These are phyloP conservation scores for Articulospora tetracladia DNA, from an alignment of 495 filamentous ascomycete genomes.

Conservation along the genomic window DNA sequence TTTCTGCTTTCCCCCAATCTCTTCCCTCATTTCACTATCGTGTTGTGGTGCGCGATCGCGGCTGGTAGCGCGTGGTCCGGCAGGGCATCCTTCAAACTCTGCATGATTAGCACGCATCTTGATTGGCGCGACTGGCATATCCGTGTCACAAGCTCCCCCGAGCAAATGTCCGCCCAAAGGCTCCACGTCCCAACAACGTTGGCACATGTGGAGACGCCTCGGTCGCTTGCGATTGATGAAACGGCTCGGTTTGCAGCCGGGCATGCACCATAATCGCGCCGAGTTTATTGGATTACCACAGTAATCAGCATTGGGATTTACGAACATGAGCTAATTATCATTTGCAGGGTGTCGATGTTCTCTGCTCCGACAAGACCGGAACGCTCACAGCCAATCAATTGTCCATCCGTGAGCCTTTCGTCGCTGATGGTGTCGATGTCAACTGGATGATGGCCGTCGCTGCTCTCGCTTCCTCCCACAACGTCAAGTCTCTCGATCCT, in stretches of 20 bases:
- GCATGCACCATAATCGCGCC: not conserved
- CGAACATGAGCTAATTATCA: constrained; percentile 4
- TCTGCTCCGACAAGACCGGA: constrained; percentile 71
- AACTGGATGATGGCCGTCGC: constrained; percentile 81
- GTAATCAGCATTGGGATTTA: not conserved
- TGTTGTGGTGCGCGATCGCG: not conserved
- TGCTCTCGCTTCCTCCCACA: constrained; percentile 71
- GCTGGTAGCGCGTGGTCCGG: not conserved
- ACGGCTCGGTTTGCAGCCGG: not conserved
- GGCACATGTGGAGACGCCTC: not conserved
- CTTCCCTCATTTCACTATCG: not conserved
- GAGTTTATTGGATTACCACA: not conserved
- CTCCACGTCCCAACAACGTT: not conserved
- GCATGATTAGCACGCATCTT: not conserved
- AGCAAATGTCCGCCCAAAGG: not conserved
- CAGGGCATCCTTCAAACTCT: not conserved
- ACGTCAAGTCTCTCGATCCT: constrained; percentile 72
- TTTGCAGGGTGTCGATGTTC: constrained; percentile 60
- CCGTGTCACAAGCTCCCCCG: not conserved
- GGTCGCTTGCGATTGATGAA: not conserved
- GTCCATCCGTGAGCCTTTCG: constrained; percentile 70
- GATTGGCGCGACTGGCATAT: not conserved
- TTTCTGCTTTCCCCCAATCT: not conserved
- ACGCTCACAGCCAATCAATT: constrained; percentile 72
- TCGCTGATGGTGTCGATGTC: constrained; percentile 70